Conservation (phyloP, 169 alveolate genomes). For the Plasmodium adleri region DNA sequence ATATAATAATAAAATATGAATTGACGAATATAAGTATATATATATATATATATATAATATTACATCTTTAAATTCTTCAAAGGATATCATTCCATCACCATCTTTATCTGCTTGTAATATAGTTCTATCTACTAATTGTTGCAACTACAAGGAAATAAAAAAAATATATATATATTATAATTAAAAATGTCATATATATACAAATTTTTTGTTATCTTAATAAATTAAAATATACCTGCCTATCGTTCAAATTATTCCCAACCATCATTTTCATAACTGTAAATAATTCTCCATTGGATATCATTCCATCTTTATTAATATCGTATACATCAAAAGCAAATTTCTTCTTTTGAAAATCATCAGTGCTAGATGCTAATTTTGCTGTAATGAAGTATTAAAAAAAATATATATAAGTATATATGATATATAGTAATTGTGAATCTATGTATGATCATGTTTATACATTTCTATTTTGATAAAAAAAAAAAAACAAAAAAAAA, state of each 20-base stretch:
- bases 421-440: no score
- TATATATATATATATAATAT: slow-evolving; percentile 11
- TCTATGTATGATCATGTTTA: no score
- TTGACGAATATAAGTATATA: slow-evolving; percentile 15
- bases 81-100: slow-evolving; percentile 97
- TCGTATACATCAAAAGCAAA: slow-evolving; percentile 98
- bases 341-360: slow-evolving; percentile 93
- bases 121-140: slow-evolving; percentile 97
- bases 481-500: background rate
- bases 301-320: slow-evolving; percentile 96
- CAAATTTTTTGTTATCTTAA: background rate
- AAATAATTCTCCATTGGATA: slow-evolving; percentile 98
- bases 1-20: background rate
- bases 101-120: slow-evolving; percentile 98
- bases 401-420: background rate
- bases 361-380: slow-evolving; percentile 91
- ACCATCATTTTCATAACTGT: slow-evolving; percentile 97
- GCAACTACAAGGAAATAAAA: slow-evolving; percentile 84
- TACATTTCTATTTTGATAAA: background rate
- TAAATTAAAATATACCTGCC: slow-evolving; percentile 85
- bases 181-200: background rate
- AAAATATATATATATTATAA: background rate
- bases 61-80: slow-evolving; percentile 93
- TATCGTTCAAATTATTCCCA: slow-evolving; percentile 96
- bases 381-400: slow-evolving; percentile 72